Evolutionary conservation across 192 early-diverging fungal genomes (phyloP).

Genomic region (Umbelopsis vinacea): DNA sequence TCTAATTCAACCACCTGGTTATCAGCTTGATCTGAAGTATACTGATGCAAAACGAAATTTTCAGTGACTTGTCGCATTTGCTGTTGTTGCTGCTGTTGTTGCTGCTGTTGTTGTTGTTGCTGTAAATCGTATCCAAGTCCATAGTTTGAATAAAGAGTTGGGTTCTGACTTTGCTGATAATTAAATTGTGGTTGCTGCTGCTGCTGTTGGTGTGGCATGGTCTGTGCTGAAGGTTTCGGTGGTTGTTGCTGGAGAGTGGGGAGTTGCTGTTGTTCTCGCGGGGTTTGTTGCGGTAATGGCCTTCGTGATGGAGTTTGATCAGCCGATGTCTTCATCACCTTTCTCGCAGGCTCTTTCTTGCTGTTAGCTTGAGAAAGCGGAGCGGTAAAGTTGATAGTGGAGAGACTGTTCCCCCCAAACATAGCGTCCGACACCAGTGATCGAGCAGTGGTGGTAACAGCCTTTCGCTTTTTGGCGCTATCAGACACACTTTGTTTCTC

Average conservation of each 20-base stretch:
- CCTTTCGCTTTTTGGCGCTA: constrained; percentile 10
- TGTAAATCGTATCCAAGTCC: constrained; percentile 7
- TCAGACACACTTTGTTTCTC: not conserved
- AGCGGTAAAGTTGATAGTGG: constrained; percentile 15
- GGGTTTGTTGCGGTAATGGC: not conserved
- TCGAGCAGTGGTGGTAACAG: constrained; percentile 1
- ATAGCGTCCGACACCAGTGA: constrained; percentile 6
- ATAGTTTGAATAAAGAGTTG: constrained; percentile 8
- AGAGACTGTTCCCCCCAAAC: not conserved
- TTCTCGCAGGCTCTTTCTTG: not conserved
- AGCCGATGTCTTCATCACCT: not conserved
- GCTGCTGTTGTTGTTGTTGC: constrained; percentile 13
- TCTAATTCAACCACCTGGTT: constrained; percentile 42
- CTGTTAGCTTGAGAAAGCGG: not conserved
- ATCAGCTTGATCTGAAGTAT: constrained; percentile 48
- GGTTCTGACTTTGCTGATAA: constrained; percentile 6
- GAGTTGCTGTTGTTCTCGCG: constrained; percentile 7
- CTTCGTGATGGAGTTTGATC: not conserved
- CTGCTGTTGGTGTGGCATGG: not conserved
- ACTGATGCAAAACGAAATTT: constrained; percentile 47
- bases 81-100: constrained; percentile 19
- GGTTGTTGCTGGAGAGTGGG: constrained; percentile 19
- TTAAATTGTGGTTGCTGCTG: constrained; percentile 33
- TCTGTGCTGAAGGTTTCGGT: not conserved
- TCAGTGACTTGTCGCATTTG: constrained; percentile 28